phyloP scores from a whole-genome alignment of 2,329 filamentous ascomycete species.

The Aspergillus sp. region DNA sequence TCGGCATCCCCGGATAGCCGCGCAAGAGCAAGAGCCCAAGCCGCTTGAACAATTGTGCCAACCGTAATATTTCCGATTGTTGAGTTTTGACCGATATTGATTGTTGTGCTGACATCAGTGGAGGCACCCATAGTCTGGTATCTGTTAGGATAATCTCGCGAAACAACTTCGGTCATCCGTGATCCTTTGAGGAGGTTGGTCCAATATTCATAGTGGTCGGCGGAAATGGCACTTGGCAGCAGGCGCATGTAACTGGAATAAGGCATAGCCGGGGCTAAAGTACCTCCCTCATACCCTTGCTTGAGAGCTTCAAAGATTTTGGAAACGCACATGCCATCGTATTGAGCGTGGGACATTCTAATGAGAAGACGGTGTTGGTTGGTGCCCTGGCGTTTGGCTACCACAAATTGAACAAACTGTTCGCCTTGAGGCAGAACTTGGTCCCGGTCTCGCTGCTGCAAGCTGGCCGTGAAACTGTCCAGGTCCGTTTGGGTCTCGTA shows the following conservation, averaged over 20 bases:
- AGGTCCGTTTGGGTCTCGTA: slow-evolving; percentile 54
- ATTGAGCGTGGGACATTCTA: slow-evolving; percentile 68
- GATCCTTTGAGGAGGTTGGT: slow-evolving; percentile 57
- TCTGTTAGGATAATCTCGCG: slow-evolving; percentile 32
- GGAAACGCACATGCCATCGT: slow-evolving; percentile 67
- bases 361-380: slow-evolving; percentile 53
- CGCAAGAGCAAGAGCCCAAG: slow-evolving; percentile 64
- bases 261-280: slow-evolving; percentile 39
- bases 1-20: slow-evolving; percentile 54
- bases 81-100: slow-evolving; percentile 38
- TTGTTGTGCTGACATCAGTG: slow-evolving; percentile 38
- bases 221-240: slow-evolving; percentile 39
- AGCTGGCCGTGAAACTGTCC: slow-evolving; percentile 52
- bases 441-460: slow-evolving; percentile 58
- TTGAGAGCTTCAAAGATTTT: slow-evolving; percentile 62
- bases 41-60: slow-evolving; percentile 64
- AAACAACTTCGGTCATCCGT: slow-evolving; percentile 46
- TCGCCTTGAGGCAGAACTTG: slow-evolving; percentile 59
- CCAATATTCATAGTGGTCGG: slow-evolving; percentile 61
- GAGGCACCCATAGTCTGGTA: slow-evolving; percentile 37
- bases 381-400: slow-evolving; percentile 45
- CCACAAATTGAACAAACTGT: slow-evolving; percentile 61
- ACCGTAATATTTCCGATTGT: slow-evolving; percentile 58
- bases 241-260: slow-evolving; percentile 50
- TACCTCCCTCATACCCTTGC: slow-evolving; percentile 49